A percentile compares a stretch with the other conserved stretches of the same genome.
These are phyloP conservation scores for Suhomyces pyralidae DNA, from an alignment of 805 yeast species.

Conservation along the genomic window DNA sequence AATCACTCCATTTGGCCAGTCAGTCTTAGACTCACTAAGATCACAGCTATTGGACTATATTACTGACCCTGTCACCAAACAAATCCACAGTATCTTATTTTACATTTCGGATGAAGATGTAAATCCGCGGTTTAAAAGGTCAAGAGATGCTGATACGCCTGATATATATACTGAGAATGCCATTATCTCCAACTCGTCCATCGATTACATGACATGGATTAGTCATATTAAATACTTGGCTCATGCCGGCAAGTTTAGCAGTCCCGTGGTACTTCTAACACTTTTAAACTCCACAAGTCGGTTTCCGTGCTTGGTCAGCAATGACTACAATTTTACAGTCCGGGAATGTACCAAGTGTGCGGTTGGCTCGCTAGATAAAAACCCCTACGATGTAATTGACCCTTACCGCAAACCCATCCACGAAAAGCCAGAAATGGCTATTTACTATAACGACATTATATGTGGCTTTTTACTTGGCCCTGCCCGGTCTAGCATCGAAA, in stretches of 20 bases:
- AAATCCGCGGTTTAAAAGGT: neutral
- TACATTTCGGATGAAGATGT: neutral
- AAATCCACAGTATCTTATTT: neutral
- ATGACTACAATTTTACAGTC: conserved; percentile 30
- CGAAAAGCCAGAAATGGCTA: conserved; percentile 20
- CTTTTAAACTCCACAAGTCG: conserved; percentile 40
- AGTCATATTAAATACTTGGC: conserved; percentile 13
- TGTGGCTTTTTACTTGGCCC: conserved; percentile 15
- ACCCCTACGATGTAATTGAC: conserved; percentile 22
- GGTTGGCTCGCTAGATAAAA: conserved; percentile 18
- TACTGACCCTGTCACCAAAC: conserved; percentile 1
- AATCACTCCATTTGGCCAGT: conserved; percentile 16
- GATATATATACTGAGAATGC: neutral
- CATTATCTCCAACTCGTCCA: conserved; percentile 3
- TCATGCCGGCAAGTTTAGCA: conserved; percentile 1
- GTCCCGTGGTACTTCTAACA: conserved; percentile 7
- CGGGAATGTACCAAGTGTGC: conserved; percentile 41
- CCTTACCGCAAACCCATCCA: conserved; percentile 19
- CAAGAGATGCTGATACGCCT: neutral
- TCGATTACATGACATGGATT: conserved; percentile 21
- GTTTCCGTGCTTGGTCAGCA: conserved; percentile 41
- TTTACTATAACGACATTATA: conserved; percentile 23
- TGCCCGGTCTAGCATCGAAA: conserved; percentile 5
- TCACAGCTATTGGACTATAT: conserved; percentile 2
- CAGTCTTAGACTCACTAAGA: conserved; percentile 16